Base-by-base conservation (phyloP, 73 alveolate genomes). In the Halteria grandinella region DNA sequence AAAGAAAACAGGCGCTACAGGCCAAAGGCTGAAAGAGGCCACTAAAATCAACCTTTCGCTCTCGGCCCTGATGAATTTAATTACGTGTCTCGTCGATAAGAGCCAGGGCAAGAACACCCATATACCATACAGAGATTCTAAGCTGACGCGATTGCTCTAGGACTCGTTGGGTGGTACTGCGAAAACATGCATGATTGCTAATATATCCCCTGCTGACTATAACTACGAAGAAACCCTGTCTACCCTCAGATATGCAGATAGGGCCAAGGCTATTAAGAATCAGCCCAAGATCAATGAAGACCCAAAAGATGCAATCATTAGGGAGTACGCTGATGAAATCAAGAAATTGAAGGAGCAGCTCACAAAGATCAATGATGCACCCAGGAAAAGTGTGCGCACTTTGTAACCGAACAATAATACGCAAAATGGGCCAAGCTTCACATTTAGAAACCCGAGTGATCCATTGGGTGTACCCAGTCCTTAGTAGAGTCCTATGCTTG, bases 81-180 rank as follows among this genome's bases (percentile, higher is more conserved):
- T 97, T 14, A 89, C 95, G 62, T 96, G 97, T 37, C 83, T 97
- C 52, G 98, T 95, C 14, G 98, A 93, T 80, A n/a, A n/a, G n/a
- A n/a, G n/a, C 1, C 47, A 69, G 55, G 95, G 95, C 24, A 93
- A 93, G 69, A 66, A 92, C 25, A 66, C 89, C 64, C 98, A 97
- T 84, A 88, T 97, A 18, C 99, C 99, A 21, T 97, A 97, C 69
- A 88, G 98, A 69, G 99, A 97, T 85, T 93, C 99, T 14, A 97
- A 95, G 80, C 86, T 97, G 43, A 97, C 99, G 0, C 73, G 99
- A 70, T 77, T 97, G 24, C 85, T 97, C 44, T 88, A 97, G 36
- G 95, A 93, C 75, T 89, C 95, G 3, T 53, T 89, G 15, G 97
- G 96, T 49, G 98, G 97, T 1, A 93, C 86, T 47, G 90, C 97